Base-by-base conservation (phyloP, 78 protist species). In the Bigelowiella natans region DNA sequence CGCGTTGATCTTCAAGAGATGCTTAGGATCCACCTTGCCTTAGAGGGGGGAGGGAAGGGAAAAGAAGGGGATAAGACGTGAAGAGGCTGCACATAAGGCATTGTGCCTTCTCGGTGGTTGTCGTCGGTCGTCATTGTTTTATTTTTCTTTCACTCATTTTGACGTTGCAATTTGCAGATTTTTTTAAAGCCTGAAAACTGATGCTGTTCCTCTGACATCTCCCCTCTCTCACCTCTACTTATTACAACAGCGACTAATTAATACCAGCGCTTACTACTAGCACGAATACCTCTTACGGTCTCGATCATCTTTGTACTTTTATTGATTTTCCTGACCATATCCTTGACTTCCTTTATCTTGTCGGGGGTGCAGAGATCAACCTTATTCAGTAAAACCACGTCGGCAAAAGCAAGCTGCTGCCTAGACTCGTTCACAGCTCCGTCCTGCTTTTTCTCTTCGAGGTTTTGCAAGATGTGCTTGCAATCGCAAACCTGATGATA, bases 321-420 rank as follows among this genome's bases (percentile, higher is more conserved):
- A 18, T 51, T 51, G 73, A 51, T 51, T 51, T 7, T 26, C 18
- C 73, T 7, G 34, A 51, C 73, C 18, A 7, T 18, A 51, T 7
- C 7, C 73, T 51, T 51, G 73, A 51, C 73, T 51, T 51, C 18
- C 73, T 51, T 51, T 18, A 51, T 26, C 39, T 89, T 85, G 38
- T n/a, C 91, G 0, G 36, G 37, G 30, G 39, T 0, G 26, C 85
- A 40, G 3, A 91, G 90, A 34, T 91, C 93, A 30, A 36, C 38
- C 82, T 91, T 91, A 87, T 91, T 91, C 63, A 91, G 90, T n/a
- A 91, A 30, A 1, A 91, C 51, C 34, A 38, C 36, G 88, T 91
- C 93, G 3, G 93, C 93, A 28, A 91, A 91, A 31, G 90, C 93
- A 38, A 91, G 82, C 93, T 92, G 93, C 88, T 88, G 90, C 85